Base-by-base conservation (phyloP, 768 basidiomycete species). In the Lactarius pseudohatsudake region DNA sequence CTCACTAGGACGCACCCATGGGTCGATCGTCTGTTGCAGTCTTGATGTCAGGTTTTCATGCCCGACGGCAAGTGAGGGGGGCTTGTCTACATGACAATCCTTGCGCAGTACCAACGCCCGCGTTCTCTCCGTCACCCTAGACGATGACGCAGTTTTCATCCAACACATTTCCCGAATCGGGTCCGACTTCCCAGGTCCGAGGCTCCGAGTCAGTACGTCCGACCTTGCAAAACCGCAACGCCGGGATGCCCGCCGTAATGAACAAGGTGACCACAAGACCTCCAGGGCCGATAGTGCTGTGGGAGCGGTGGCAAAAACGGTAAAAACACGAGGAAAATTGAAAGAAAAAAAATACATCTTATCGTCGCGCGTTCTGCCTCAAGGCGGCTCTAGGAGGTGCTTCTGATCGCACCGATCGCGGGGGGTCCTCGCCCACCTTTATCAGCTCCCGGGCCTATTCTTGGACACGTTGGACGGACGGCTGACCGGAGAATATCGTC, bases 291-390 rank as follows among this genome's bases (percentile, higher is more conserved):
- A 26, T 6, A 50, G 13, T 50, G 4, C 50, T 50, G 50, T 50
- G 50, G 50, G 50, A 50, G 50, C 22, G 22, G 4, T 2, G 11
- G 11, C 22, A 26, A 26, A 26, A 50, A 50, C 4, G 50, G 50
- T 50, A 50, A 50, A 22, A 15, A 32, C 22, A 26, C 45, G 41
- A 47, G 20, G 20, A 18, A 16, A n/a, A 32, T 18, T 13, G 1
- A 32, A 57, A 18, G 26, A 41, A 30, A 22, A 32, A 41, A 22
- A 32, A 41, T 16, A 34, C 28, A 34, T 32, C 28, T 54, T 38
- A 54, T 41, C 57, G 57, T 41, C 57, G 57, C 30, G 38, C 57
- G 54, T 47, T 34, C 30, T 34, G 47, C 61, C 61, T 66, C 65
- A 28, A 50, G 47, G 56, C 41, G n/a, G 2, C 61, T 66, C 65